Conservation (phyloP, 495 filamentous ascomycete genomes). For the Podospora anserina region DNA sequence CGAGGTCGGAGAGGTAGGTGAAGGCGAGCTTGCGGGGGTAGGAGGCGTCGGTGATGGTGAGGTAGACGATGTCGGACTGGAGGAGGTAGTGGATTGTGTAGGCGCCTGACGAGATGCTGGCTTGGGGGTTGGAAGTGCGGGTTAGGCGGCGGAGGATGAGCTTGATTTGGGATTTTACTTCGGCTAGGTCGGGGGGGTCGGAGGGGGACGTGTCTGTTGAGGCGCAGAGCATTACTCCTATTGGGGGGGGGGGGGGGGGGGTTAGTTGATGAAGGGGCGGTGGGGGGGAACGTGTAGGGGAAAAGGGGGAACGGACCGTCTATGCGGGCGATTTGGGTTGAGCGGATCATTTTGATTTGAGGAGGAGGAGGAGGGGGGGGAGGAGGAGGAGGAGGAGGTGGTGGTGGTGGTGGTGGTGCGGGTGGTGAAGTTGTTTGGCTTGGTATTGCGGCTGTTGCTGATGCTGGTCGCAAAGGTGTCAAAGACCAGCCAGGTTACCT, state of each 20-base stretch:
- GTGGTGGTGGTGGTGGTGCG: background rate
- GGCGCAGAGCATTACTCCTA: conserved; percentile 90
- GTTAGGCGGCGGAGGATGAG: conserved; percentile 82
- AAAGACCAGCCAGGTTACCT: background rate
- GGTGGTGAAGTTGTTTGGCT: background rate
- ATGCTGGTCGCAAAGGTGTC: background rate
- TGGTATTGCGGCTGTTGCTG: background rate
- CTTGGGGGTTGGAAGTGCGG: conserved; percentile 84
- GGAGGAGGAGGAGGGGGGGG: too few species aligned
- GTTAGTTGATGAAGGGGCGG: conserved; percentile 20
- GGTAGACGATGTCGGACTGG: conserved; percentile 75
- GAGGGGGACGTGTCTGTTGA: conserved; percentile 76
- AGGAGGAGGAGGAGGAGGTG: background rate
- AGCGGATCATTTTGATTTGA: conserved; percentile 72
- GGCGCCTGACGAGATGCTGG: conserved; percentile 74
- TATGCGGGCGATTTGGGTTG: conserved; percentile 88
- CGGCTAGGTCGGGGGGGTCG: conserved; percentile 66
- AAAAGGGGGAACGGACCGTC: conserved; percentile 61
- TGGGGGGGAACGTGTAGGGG: conserved; percentile 6
- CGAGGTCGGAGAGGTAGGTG: conserved; percentile 93
- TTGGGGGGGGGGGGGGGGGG: background rate
- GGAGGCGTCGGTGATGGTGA: conserved; percentile 86
- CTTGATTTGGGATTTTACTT: conserved; percentile 88
- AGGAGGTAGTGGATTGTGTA: conserved; percentile 92
- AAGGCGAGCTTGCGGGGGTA: conserved; percentile 99